phyloP scores from a whole-genome alignment of 352 stramenopile species.

The Pythium brachiatum region DNA sequence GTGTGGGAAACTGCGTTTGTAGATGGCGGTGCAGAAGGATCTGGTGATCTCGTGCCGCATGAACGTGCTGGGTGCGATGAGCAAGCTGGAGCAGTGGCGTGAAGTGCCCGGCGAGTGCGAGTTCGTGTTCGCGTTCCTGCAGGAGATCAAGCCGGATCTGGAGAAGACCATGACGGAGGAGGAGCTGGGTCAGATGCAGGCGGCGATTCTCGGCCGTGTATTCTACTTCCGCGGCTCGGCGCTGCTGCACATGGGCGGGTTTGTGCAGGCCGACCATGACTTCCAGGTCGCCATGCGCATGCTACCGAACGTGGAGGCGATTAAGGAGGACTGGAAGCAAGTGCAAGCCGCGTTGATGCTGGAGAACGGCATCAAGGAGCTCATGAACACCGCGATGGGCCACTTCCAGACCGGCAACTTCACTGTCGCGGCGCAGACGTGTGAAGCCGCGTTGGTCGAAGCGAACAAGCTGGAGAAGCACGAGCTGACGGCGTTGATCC shows the following conservation, averaged over 20 bases:
- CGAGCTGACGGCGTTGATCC: constrained; percentile 63
- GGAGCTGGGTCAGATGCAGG: constrained; percentile 23
- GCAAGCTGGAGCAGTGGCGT: constrained; percentile 56
- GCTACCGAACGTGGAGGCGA: constrained; percentile 44
- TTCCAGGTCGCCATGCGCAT: constrained; percentile 50
- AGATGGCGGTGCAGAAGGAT: constrained; percentile 47
- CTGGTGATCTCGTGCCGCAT: constrained; percentile 69
- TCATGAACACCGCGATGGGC: constrained; percentile 48
- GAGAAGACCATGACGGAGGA: constrained; percentile 24
- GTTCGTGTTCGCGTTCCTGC: constrained; percentile 46
- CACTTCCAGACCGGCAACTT: constrained; percentile 62
- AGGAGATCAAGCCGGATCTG: constrained; percentile 37
- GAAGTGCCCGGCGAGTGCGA: constrained; percentile 42
- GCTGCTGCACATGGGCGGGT: constrained; percentile 40
- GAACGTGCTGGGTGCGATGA: constrained; percentile 58
- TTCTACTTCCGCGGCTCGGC: constrained; percentile 69
- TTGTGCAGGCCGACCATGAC: constrained; percentile 41
- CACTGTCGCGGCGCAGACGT: constrained; percentile 46
- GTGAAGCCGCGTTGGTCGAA: constrained; percentile 43
- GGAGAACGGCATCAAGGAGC: constrained; percentile 53
- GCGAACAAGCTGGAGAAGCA: constrained; percentile 51
- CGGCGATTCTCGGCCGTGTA: constrained; percentile 40
- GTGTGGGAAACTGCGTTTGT: constrained; percentile 15
- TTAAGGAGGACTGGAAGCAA: constrained; percentile 54
- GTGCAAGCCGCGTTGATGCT: constrained; percentile 40